phyloP scores from a whole-genome alignment of 176 grass and related monocot species.

The Ensete glaucum region DNA sequence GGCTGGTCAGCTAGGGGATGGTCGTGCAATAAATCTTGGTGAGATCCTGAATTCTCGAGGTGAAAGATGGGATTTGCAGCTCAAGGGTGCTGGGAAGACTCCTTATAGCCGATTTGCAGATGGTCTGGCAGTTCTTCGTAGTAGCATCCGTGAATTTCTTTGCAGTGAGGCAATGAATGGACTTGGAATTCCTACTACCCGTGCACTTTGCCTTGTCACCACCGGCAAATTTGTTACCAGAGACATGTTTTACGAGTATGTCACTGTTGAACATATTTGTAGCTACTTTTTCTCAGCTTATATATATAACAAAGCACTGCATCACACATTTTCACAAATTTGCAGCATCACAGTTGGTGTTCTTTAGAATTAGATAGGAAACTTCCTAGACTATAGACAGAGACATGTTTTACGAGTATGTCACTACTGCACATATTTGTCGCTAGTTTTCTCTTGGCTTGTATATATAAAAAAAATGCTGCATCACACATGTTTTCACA shows the following conservation, averaged over 20 bases:
- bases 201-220: slow-evolving; percentile 74
- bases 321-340: background rate
- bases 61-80: slow-evolving; percentile 91
- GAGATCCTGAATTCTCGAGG: slow-evolving; percentile 69
- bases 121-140: slow-evolving; percentile 85
- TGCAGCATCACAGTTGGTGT: background rate
- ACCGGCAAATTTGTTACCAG: slow-evolving; percentile 77
- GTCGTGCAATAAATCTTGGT: slow-evolving; percentile 78
- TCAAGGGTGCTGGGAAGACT: slow-evolving; percentile 89
- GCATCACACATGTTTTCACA: background rate
- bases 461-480: background rate
- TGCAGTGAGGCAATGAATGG: slow-evolving; percentile 96
- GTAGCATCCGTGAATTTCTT: slow-evolving; percentile 90
- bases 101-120: slow-evolving; percentile 93
- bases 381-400: background rate
- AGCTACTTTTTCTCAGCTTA: background rate
- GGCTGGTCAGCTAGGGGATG: slow-evolving; percentile 92
- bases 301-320: background rate
- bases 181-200: slow-evolving; percentile 87
- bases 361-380: background rate
- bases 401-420: slow-evolving; percentile 99
- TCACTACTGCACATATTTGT: background rate
- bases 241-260: slow-evolving; percentile 99
- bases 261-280: background rate
- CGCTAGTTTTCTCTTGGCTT: background rate